These are phyloP conservation scores for Neopestalotiopsis sp. DNA, from an alignment of 2,329 filamentous ascomycete genomes.

Conservation along the genomic window DNA sequence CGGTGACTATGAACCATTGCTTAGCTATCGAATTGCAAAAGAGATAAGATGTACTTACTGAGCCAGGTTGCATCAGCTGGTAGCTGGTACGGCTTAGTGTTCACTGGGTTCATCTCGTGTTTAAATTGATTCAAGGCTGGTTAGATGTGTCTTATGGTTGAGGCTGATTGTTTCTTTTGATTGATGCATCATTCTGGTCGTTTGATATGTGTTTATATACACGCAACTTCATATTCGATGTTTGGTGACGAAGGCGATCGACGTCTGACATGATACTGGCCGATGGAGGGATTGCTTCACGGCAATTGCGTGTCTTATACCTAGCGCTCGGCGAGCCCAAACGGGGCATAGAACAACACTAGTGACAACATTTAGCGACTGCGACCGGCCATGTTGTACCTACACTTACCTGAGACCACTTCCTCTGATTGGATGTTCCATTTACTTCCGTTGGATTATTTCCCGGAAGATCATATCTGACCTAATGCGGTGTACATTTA, in stretches of 20 bases:
- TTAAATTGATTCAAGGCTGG: not conserved
- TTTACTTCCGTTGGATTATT: too few species aligned
- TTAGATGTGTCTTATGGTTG: not conserved
- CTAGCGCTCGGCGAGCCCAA: not conserved
- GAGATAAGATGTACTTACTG: not conserved
- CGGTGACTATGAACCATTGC: not conserved
- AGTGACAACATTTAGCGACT: too few species aligned
- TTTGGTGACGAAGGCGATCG: not conserved
- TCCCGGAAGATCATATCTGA: too few species aligned
- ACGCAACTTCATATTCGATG: not conserved
- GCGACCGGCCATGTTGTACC: too few species aligned
- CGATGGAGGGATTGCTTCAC: not conserved
- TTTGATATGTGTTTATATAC: not conserved
- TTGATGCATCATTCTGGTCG: not conserved
- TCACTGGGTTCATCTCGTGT: not conserved
- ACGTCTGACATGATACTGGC: not conserved
- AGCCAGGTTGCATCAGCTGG: not conserved
- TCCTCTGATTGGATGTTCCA: too few species aligned
- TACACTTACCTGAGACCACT: too few species aligned
- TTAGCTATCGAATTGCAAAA: rapidly evolving
- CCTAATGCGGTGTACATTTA: too few species aligned
- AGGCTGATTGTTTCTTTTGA: not conserved
- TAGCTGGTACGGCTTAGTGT: not conserved
- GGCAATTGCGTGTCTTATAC: not conserved
- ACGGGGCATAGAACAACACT: not conserved